Conservation (phyloP, 176 grass and related monocot genomes). For the Thinopyrum elongatum region DNA sequence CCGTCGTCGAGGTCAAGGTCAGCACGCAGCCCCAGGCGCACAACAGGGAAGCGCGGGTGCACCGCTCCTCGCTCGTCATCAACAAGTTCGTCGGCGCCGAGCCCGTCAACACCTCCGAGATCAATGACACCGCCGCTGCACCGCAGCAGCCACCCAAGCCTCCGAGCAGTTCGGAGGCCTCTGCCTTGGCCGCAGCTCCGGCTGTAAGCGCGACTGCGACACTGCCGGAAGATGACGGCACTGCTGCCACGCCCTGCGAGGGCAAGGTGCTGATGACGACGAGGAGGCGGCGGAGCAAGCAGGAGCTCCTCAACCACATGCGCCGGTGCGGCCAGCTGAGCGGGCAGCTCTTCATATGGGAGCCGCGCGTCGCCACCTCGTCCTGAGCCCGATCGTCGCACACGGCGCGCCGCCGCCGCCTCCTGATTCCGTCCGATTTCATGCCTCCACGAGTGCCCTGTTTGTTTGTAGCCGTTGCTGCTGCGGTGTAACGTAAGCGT, state of each 20-base stretch:
- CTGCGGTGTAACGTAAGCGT: conserved; percentile 29
- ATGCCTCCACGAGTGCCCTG: conserved; percentile 6
- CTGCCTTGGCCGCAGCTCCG: conserved; percentile 18
- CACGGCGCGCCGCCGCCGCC: not conserved
- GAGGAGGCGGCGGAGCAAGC: conserved; percentile 56
- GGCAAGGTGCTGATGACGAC: conserved; percentile 82
- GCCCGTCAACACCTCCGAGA: conserved; percentile 29
- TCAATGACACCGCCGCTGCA: not conserved
- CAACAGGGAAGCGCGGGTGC: conserved; percentile 39
- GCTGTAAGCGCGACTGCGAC: conserved; percentile 13
- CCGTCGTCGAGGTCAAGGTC: conserved; percentile 81
- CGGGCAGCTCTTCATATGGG: conserved; percentile 72
- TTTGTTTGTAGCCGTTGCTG: conserved; percentile 15
- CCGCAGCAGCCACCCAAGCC: not conserved
- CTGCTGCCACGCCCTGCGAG: conserved; percentile 45
- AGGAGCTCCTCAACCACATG: conserved; percentile 67
- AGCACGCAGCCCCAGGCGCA: conserved; percentile 66
- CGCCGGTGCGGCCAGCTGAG: conserved; percentile 65
- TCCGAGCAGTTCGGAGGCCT: conserved; percentile 15
- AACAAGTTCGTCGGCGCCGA: conserved; percentile 95
- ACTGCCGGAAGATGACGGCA: conserved; percentile 14
- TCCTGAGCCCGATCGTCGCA: conserved; percentile 20
- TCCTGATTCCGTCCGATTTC: not conserved
- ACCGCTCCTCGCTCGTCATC: conserved; percentile 79
- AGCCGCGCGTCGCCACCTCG: conserved; percentile 76